Evolutionary conservation across 179 eudicot species (phyloP), one percentile per base, ranked within the genome.

Genomic region (Corrigiola litoralis): DNA sequence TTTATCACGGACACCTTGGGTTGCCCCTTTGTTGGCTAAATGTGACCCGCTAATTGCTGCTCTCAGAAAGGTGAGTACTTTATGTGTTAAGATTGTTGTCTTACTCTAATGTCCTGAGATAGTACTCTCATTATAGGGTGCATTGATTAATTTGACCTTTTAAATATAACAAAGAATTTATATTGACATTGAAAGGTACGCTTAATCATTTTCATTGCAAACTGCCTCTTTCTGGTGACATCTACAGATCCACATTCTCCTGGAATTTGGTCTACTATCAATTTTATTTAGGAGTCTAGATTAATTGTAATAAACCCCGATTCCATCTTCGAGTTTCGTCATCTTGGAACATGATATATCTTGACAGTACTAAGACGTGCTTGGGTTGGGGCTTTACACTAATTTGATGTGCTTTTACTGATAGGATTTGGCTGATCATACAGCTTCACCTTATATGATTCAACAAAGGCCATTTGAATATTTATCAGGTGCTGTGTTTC

Each of bases 21-120:
- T 92, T 69, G 92, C 98, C 40, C 96, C 98, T 50, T 92, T 90
- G 76, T 87, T 92, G 27, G 75, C 85, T 16, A 92, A 87, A 81
- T 72, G 70, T 77, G 95, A 92, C 66, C 92, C 98, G 3, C 67
- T 92, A 59, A 77, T 90, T 54, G 72, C 44, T 66, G 95, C 98
- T 49, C 66, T 92, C 66, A 84, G 82, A 80, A 87, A 82, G 96
- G 98, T 87, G 62, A 68, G 28, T 63, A 24, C 65, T 69, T 28
- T 46, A 11, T 64, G 17, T 36, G 59, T 27, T 20, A 18, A 24
- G n/a, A n/a, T 21, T n/a, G n/a, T n/a, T n/a, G n/a, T n/a, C n/a
- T n/a, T n/a, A n/a, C n/a, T n/a, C n/a, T n/a, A n/a, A n/a, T n/a
- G n/a, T n/a, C n/a, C n/a, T n/a, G n/a, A n/a, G n/a, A n/a, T n/a